Evolutionary conservation across 169 alveolate species (phyloP), one percentile per base, ranked within the genome.

Genomic region (Eimeria brunetti): DNA sequence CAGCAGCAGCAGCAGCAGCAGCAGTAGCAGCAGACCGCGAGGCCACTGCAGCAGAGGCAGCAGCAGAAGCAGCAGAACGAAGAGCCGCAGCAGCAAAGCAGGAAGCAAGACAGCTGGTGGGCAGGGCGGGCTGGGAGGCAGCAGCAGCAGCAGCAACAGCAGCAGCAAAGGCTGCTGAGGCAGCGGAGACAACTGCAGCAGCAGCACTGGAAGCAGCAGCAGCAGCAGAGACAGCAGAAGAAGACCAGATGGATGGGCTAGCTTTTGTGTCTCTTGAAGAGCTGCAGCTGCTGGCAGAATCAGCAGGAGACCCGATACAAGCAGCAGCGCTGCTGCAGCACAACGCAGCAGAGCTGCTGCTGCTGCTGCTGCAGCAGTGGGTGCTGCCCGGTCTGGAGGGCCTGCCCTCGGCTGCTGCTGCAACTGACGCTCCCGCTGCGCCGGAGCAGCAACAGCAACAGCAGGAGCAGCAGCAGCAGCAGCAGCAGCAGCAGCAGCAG

Each of bases 311-410:
- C 53, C 75, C 73, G 4, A 49, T n/a, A 1, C 90, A 51, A 16
- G 90, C 90, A 81, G 90, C 46, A 49, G 56, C 51, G 30, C 30
- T 81, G 90, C 90, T 81, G 90, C 90, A 56, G 51, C 90, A 56
- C 75, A 81, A 81, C 75, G 90, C 76, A 30, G 90, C 90, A 51
- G 90, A 81, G 90, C 36, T 81, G 90, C 90, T 81, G 90, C 90
- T 81, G 90, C 90, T 81, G 90, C 90, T 81, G 53, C 69, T 81
- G 90, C 69, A 51, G 90, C 90, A 81, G 67, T 81, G 90, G 90
- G 73, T 81, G 27, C 53, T 81, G 51, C 90, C 90, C 2, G 90
- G 67, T 3, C 9, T 56, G 6, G 90, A 81, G 73, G 18, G 41
- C 20, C 44, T 81, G 2, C 11, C 60, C 14, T 22, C 86, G 20